A percentile compares a stretch with the other conserved stretches of the same genome.
These are phyloP conservation scores for Salvia rosmarinus DNA, from an alignment of 257 asterid genomes.

Conservation along the genomic window DNA sequence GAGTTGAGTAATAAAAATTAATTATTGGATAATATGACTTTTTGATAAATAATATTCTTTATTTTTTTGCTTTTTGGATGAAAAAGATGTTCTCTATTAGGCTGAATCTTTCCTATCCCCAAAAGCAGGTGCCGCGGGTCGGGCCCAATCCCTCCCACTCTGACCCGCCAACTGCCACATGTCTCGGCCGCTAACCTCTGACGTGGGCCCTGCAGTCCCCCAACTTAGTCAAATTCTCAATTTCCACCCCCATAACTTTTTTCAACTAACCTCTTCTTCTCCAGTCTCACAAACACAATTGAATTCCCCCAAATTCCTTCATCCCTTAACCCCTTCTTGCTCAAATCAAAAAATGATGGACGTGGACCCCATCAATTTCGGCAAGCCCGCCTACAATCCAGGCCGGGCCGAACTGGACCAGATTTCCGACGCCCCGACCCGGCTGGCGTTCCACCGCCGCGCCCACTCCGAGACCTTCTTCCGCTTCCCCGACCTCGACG, in stretches of 20 bases:
- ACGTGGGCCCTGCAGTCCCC: conserved; percentile 33
- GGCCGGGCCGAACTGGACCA: conserved; percentile 65
- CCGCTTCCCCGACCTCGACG: conserved; percentile 79
- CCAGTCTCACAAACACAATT: conserved; percentile 8
- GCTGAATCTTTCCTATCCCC: background rate
- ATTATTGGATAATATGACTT: too few relatives aligned
- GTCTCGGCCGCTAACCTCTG: conserved; percentile 25
- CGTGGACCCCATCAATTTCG: conserved; percentile 68
- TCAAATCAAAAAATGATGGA: conserved; percentile 48
- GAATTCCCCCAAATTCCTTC: background rate
- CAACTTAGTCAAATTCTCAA: conserved; percentile 34
- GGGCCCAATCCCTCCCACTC: background rate
- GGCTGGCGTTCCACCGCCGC: conserved; percentile 76
- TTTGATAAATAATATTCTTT: too few relatives aligned
- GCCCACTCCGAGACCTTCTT: conserved; percentile 86
- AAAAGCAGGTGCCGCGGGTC: conserved; percentile 13
- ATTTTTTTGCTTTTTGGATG: too few relatives aligned
- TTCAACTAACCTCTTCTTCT: conserved; percentile 26
- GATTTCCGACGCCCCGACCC: conserved; percentile 76
- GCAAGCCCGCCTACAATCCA: conserved; percentile 48
- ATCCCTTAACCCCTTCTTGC: too few relatives aligned
- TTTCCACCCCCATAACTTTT: conserved; percentile 37
- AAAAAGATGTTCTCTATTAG: too few relatives aligned
- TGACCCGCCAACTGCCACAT: conserved; percentile 40
- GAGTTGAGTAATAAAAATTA: too few relatives aligned